These are phyloP conservation scores for Cryptosporidium ryanae DNA, from an alignment of 169 alveolate species.

Conservation along the genomic window DNA sequence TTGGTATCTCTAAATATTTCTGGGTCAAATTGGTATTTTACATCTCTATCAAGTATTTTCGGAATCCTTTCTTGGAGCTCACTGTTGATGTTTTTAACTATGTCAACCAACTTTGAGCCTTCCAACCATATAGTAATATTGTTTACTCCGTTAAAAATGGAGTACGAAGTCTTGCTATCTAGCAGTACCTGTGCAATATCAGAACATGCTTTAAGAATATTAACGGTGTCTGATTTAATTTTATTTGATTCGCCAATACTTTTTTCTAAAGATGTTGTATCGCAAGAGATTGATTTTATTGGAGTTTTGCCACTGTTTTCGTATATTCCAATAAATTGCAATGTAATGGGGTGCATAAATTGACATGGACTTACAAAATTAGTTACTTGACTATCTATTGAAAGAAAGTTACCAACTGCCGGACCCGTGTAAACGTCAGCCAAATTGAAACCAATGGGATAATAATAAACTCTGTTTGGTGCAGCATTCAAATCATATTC, in stretches of 20 bases:
- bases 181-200: slow-evolving; percentile 33
- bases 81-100: slow-evolving; percentile 31
- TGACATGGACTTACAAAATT: slow-evolving; percentile 70
- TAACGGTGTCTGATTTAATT: slow-evolving; percentile 44
- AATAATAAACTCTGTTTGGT: slow-evolving; percentile 55
- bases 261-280: slow-evolving; percentile 37
- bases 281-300: slow-evolving; percentile 47
- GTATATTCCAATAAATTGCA: slow-evolving; percentile 64
- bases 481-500: slow-evolving; percentile 24
- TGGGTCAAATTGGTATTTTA: slow-evolving; percentile 54
- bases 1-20: slow-evolving; percentile 26
- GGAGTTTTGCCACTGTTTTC: slow-evolving; percentile 61
- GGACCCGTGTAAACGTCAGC: slow-evolving; percentile 49
- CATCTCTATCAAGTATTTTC: slow-evolving; percentile 39
- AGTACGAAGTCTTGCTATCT: slow-evolving; percentile 38
- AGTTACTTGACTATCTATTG: slow-evolving; percentile 70
- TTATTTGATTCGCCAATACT: slow-evolving; percentile 7
- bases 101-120: slow-evolving; percentile 47
- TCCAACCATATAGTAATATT: slow-evolving; percentile 71
- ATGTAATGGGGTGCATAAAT: slow-evolving; percentile 71
- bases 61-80: slow-evolving; percentile 63
- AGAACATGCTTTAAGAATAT: slow-evolving; percentile 60
- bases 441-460: slow-evolving; percentile 68
- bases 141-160: slow-evolving; percentile 61
- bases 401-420: slow-evolving; percentile 40